Base-by-base conservation (phyloP, 805 yeast genomes). In the Saccharomycopsis javanensis region DNA sequence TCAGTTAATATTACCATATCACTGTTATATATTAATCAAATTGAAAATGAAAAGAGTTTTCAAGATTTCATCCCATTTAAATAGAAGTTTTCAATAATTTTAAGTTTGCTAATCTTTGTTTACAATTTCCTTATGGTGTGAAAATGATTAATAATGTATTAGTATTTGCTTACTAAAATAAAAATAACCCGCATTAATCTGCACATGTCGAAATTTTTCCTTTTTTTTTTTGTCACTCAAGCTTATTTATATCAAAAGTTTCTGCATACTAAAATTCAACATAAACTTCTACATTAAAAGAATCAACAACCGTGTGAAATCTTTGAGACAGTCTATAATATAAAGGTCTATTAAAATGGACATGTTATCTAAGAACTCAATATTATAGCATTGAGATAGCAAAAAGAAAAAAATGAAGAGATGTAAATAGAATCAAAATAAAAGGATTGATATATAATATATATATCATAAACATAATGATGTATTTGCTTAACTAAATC, bases 401-500 rank as follows among this genome's bases (percentile, higher is more conserved):
- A 28, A 27, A 18, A 15, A 38, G 23, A 20, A 5, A 42, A 42
- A 20, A 30, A 7, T 30, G 10, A 23, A 42, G 23, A 20, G 4
- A 42, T 7, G 13, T 13, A 18, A 6, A n/a, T 7, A 33, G 15
- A 33, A 33, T 7, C 35, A 33, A 4, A 4, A 11, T 33, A 33
- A 33, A 33, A 33, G 10, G 4, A 8, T 4, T 6, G 20, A 3
- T 35, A 5, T n/a, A n/a, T n/a, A n/a, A n/a, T n/a, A n/a, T n/a
- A n/a, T n/a, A n/a, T n/a, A n/a, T n/a, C n/a, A n/a, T n/a, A n/a
- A n/a, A n/a, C n/a, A n/a, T n/a, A n/a, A n/a, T n/a, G n/a, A n/a
- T n/a, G 11, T 4, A 31, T 31, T 7, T 15, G 6, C 23, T 42
- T n/a, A 42, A 25, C 48, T 71, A 61, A 79, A 79, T 66, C 84